These are phyloP conservation scores for Globisporangium sylvaticum DNA, from an alignment of 352 stramenopile species.

Conservation along the genomic window DNA sequence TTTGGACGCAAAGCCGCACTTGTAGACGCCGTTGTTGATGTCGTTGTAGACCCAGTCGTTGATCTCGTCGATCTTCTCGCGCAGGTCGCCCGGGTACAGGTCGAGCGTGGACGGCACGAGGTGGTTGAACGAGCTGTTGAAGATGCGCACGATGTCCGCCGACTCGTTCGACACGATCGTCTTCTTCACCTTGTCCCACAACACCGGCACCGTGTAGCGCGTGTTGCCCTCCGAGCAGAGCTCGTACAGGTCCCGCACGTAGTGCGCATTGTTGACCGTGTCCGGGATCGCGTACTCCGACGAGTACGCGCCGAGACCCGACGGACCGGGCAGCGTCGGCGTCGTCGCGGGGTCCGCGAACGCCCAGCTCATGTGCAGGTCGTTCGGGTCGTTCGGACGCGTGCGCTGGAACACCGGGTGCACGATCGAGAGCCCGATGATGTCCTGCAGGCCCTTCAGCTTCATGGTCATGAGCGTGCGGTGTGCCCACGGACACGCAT, in stretches of 20 bases:
- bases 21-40: slow-evolving; percentile 92
- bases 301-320: slow-evolving; percentile 66
- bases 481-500: slow-evolving; percentile 91
- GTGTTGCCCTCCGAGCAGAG: slow-evolving; percentile 66
- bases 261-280: slow-evolving; percentile 58
- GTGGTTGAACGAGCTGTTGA: slow-evolving; percentile 80
- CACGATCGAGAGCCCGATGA: slow-evolving; percentile 92
- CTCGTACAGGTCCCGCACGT: slow-evolving; percentile 81
- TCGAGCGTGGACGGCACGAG: slow-evolving; percentile 67
- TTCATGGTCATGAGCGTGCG: slow-evolving; percentile 82
- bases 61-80: slow-evolving; percentile 82
- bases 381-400: slow-evolving; percentile 61
- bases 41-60: slow-evolving; percentile 92
- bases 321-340: slow-evolving; percentile 54
- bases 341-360: slow-evolving; percentile 72
- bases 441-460: slow-evolving; percentile 94
- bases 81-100: slow-evolving; percentile 76
- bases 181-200: slow-evolving; percentile 89
- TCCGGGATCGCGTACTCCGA: slow-evolving; percentile 60
- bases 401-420: slow-evolving; percentile 83
- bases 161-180: slow-evolving; percentile 95
- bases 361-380: slow-evolving; percentile 74
- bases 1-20: slow-evolving; percentile 87
- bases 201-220: slow-evolving; percentile 86
- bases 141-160: slow-evolving; percentile 91